Evolutionary conservation across 805 yeast species (phyloP), one percentile per base, ranked within the genome.

Genomic region (Candida xyloterini): DNA sequence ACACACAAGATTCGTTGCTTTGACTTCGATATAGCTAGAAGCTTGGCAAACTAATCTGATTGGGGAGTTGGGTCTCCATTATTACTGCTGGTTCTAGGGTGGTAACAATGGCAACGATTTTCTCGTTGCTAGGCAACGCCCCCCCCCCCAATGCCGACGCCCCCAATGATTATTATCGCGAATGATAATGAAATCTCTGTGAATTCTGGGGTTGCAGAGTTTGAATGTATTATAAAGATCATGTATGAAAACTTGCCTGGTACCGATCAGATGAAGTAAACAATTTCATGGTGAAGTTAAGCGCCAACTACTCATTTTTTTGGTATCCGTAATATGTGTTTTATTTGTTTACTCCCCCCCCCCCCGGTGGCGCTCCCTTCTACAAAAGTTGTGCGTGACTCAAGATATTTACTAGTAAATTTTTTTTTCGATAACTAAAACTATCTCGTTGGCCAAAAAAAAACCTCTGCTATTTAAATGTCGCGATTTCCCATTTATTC

Each of bases 401-500:
- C 30, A 18, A 18, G 20, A 33, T 10, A 28, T 10, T 14, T 18
- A 5, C 27, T 24, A 10, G 10, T 9, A 18, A 28, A 9, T 21
- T 37, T 20, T 38, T 38, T 38, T 32, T 38, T 32, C 25, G 29
- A 22, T 8, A 20, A 35, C 20, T 24, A 33, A 33, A 20, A 14
- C 20, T 23, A 30, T 23, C 24, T 39, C 42, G 42, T 37, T 33
- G 41, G 42, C 43, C 30, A 27, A 30, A 43, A 46, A 46, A 46
- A 40, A 30, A 32, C 31, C 31, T 43, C 47, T 30, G 46, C 51
- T 50, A 50, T 50, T 44, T 50, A 50, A 50, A 47, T 47, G 50
- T 38, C 44, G 43, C 47, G 36, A 50, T 48, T 46, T 48, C 55
- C 55, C 55, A 39, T 33, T 40, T 44, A 36, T 47, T 45, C 46